A percentile compares a stretch with the other conserved stretches of the same genome.
Conservation (phyloP, 2,329 filamentous ascomycete genomes). For the Hysterium pulicare region DNA sequence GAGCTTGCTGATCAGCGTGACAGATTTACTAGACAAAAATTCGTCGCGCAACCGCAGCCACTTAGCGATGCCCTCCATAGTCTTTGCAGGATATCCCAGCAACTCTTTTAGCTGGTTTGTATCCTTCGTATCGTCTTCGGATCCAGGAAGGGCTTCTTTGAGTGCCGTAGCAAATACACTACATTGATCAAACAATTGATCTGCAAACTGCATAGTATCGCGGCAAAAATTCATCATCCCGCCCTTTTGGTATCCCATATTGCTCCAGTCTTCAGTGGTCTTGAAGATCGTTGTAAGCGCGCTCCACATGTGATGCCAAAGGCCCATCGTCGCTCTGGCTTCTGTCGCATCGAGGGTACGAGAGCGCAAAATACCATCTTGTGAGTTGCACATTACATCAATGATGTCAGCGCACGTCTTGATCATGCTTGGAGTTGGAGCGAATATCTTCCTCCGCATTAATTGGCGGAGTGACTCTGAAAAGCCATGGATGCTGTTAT, state of each 20-base stretch:
- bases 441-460: slow-evolving; percentile 56
- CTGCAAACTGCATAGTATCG: slow-evolving; percentile 91
- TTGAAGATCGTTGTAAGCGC: slow-evolving; percentile 77
- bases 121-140: slow-evolving; percentile 35
- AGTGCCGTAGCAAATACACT: slow-evolving; percentile 75
- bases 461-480: slow-evolving; percentile 56
- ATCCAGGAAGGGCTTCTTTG: slow-evolving; percentile 32
- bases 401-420: slow-evolving; percentile 61
- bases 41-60: slow-evolving; percentile 89
- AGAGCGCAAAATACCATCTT: slow-evolving; percentile 60
- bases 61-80: slow-evolving; percentile 69
- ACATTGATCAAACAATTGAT: slow-evolving; percentile 80
- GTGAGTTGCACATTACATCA: slow-evolving; percentile 61
- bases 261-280: slow-evolving; percentile 80
- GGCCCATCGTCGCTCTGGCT: slow-evolving; percentile 63
- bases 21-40: slow-evolving; percentile 78
- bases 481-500: slow-evolving; percentile 55
- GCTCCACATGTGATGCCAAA: slow-evolving; percentile 85
- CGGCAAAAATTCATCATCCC: slow-evolving; percentile 91
- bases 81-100: slow-evolving; percentile 60
- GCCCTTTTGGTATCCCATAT: slow-evolving; percentile 60
- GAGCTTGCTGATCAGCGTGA: slow-evolving; percentile 79
- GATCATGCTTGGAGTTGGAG: slow-evolving; percentile 58
- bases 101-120: slow-evolving; percentile 50
- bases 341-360: slow-evolving; percentile 59